Evolutionary conservation across 2,329 filamentous ascomycete species (phyloP).

Genomic region (Macrophomina pseudophaseolina): DNA sequence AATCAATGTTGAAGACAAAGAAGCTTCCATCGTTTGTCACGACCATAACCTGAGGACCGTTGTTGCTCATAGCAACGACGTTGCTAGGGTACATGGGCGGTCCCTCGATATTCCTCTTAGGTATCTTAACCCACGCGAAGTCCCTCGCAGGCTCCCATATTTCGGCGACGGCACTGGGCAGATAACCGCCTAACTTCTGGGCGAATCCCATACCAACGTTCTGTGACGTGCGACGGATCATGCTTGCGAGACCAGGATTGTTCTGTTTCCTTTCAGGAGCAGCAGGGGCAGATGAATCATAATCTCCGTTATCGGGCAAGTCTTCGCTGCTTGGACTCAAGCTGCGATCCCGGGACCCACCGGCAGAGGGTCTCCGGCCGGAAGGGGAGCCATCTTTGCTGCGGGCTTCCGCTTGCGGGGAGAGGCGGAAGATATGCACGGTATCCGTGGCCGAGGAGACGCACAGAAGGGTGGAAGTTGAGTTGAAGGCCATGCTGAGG

Average conservation of each 20-base stretch:
- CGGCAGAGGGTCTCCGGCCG: constrained; percentile 31
- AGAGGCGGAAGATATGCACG: constrained; percentile 90
- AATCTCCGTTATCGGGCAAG: constrained; percentile 50
- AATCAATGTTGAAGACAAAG: constrained; percentile 92
- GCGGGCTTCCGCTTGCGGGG: constrained; percentile 9
- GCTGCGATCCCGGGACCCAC: constrained; percentile 46
- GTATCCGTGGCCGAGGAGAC: constrained; percentile 97
- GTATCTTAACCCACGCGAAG: constrained; percentile 95
- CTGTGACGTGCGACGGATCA: constrained; percentile 93
- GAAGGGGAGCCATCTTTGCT: constrained; percentile 32
- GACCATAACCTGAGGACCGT: constrained; percentile 95
- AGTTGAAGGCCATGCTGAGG: constrained; percentile 99
- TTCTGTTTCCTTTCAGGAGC: constrained; percentile 44
- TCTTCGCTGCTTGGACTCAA: constrained; percentile 48
- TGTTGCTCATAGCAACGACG: constrained; percentile 97
- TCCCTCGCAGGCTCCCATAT: constrained; percentile 97
- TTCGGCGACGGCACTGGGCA: constrained; percentile 91
- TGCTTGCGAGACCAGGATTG: constrained; percentile 83
- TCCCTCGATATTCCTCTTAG: constrained; percentile 56
- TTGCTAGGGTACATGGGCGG: constrained; percentile 40
- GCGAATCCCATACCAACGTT: constrained; percentile 89
- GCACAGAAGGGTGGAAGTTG: constrained; percentile 87
- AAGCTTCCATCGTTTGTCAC: constrained; percentile 95
- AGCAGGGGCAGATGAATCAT: constrained; percentile 36
- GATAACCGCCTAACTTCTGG: constrained; percentile 86